These are phyloP conservation scores for Petunia secreta DNA, from an alignment of 257 asterid species.

Conservation along the genomic window DNA sequence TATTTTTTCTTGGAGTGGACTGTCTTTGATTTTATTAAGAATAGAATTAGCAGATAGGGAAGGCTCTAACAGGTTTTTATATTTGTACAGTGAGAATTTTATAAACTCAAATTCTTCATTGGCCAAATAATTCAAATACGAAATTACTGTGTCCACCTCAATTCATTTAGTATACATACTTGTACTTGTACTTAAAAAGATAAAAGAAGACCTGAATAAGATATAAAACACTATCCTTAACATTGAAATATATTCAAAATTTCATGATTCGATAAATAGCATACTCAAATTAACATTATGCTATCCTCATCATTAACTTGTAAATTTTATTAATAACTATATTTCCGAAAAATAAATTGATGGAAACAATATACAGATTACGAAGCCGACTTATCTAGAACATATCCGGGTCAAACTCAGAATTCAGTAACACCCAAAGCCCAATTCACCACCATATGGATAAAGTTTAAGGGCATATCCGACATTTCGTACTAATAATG, in stretches of 20 bases:
- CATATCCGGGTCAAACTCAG: not conserved
- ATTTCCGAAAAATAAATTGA: not conserved
- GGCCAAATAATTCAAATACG: not conserved
- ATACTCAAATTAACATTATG: no score
- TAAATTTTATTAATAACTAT: no score
- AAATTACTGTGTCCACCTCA: not conserved
- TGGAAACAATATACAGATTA: no score
- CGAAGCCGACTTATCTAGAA: not conserved
- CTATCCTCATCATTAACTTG: no score
- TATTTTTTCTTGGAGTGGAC: not conserved
- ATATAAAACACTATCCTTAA: no score
- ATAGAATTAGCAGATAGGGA: not conserved
- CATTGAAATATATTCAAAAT: no score
- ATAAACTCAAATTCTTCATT: not conserved
- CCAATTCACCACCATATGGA: not conserved
- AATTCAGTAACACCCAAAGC: not conserved
- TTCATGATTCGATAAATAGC: no score
- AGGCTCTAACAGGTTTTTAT: not conserved
- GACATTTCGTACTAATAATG: slow-evolving; percentile 26
- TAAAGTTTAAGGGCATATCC: slow-evolving; percentile 27
- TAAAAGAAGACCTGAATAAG: not conserved
- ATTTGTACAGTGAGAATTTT: not conserved
- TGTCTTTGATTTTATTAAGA: not conserved
- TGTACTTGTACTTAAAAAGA: not conserved
- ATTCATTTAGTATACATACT: not conserved